These are phyloP conservation scores for Fusarium sp. DNA, from an alignment of 2,329 filamentous ascomycete species.

Conservation along the genomic window DNA sequence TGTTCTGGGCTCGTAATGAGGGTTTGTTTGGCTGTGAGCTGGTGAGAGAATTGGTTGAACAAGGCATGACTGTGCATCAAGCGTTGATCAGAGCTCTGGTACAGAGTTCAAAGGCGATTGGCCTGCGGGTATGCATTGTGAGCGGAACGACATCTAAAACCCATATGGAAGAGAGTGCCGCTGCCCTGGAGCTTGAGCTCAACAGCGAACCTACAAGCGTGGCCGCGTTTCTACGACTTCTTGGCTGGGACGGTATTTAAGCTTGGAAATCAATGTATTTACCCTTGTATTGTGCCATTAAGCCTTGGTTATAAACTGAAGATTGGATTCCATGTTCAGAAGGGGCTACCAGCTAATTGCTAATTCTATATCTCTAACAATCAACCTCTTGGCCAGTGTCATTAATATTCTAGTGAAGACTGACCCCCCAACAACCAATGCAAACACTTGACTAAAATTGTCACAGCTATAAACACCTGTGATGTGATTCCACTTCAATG, in stretches of 20 bases:
- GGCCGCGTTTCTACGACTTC: neutral
- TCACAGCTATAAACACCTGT: neutral
- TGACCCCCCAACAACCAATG: neutral
- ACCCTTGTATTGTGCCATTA: too few relatives aligned
- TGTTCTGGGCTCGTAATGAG: neutral
- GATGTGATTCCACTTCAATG: neutral
- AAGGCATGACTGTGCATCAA: neutral
- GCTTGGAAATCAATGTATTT: neutral
- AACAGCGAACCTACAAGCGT: neutral
- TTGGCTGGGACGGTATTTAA: neutral
- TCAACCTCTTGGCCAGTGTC: neutral
- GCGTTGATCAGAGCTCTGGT: neutral
- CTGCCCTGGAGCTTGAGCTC: neutral
- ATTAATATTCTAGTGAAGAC: neutral
- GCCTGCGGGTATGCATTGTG: neutral
- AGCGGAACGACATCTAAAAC: neutral
- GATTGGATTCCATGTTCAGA: too few relatives aligned
- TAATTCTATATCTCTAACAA: neutral
- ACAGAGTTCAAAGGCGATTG: neutral
- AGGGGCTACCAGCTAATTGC: neutral
- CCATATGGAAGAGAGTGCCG: neutral
- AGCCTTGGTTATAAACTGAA: too few relatives aligned
- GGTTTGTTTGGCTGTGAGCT: neutral
- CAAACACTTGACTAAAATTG: neutral
- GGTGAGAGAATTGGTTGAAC: neutral